Evolutionary conservation across 805 yeast species (phyloP).

Genomic region (Kurtzmaniella fragi): DNA sequence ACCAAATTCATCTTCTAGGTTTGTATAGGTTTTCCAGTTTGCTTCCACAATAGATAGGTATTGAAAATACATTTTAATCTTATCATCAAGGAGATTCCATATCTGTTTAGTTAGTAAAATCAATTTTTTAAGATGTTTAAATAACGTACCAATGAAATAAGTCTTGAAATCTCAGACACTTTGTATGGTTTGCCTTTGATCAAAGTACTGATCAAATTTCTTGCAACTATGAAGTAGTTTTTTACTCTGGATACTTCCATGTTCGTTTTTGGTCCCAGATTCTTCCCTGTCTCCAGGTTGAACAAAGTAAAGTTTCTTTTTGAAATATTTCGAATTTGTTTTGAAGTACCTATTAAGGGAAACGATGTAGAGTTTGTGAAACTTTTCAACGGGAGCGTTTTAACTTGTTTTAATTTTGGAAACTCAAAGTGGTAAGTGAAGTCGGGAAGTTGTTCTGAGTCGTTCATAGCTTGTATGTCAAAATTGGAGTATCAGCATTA

Average conservation of each 20-base stretch:
- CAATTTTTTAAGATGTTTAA: slow-evolving; percentile 1
- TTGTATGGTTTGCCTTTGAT: slow-evolving; percentile 6
- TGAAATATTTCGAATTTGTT: no score
- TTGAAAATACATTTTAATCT: slow-evolving; percentile 11
- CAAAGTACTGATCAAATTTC: slow-evolving; percentile 11
- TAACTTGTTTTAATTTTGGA: no score
- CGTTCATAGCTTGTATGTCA: no score
- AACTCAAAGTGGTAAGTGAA: no score
- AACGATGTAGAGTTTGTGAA: slow-evolving; percentile 5
- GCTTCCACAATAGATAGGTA: slow-evolving; percentile 10
- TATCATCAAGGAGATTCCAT: slow-evolving; percentile 11
- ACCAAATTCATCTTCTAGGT: background rate
- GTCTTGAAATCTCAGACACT: slow-evolving; percentile 8
- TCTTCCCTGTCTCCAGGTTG: no score
- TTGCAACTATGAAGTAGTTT: slow-evolving; percentile 17
- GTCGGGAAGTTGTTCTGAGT: no score
- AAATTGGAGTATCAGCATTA: no score
- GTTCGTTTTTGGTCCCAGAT: slow-evolving; percentile 1
- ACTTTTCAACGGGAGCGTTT: background rate
- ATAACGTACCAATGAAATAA: slow-evolving; percentile 9
- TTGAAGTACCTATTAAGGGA: slow-evolving; percentile 4
- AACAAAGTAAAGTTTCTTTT: slow-evolving; percentile 1
- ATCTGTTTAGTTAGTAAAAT: slow-evolving; percentile 8
- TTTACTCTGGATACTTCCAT: slow-evolving; percentile 8
- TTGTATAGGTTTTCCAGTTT: slow-evolving; percentile 1